Evolutionary conservation across 116 monocot genomes (phyloP).

Genomic region (Iris pallida): DNA sequence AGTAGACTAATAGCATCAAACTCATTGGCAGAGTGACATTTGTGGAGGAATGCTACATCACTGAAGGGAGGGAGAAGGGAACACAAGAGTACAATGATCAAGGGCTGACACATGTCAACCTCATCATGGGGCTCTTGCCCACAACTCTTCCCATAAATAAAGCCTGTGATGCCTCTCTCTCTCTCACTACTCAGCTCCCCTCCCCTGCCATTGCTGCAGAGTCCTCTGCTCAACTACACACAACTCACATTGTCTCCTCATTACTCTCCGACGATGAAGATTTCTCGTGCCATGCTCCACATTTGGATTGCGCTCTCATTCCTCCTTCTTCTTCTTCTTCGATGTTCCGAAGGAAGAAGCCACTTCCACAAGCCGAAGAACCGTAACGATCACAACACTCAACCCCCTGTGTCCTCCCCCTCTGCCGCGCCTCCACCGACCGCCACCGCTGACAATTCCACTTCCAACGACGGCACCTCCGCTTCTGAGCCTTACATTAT

Average conservation of each 20-base stretch:
- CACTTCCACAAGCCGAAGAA: slow-evolving; percentile 38
- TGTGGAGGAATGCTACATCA: not conserved
- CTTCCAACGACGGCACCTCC: slow-evolving; percentile 9
- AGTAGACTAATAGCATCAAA: not conserved
- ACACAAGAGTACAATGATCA: not conserved
- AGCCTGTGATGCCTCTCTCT: not conserved
- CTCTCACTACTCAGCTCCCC: not conserved
- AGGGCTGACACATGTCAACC: slow-evolving; percentile 11
- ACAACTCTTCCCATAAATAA: too few species aligned
- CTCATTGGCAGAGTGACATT: not conserved
- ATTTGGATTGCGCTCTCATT: slow-evolving; percentile 8
- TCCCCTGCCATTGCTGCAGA: not conserved
- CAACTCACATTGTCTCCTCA: too few species aligned
- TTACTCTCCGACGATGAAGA: slow-evolving; percentile 1
- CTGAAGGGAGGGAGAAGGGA: not conserved
- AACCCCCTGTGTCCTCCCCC: slow-evolving; percentile 26
- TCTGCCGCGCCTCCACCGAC: slow-evolving; percentile 17
- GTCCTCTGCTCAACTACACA: not conserved
- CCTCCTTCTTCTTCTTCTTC: not conserved
- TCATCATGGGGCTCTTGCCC: too few species aligned
- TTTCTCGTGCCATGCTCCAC: not conserved
- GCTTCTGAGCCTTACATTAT: slow-evolving; percentile 36
- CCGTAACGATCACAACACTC: not conserved
- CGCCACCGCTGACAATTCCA: slow-evolving; percentile 9
- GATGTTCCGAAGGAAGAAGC: slow-evolving; percentile 18